Evolutionary conservation across 2,329 filamentous ascomycete genomes (phyloP), one percentile per base, ranked within the genome.

Genomic region (Xylaria sp.): DNA sequence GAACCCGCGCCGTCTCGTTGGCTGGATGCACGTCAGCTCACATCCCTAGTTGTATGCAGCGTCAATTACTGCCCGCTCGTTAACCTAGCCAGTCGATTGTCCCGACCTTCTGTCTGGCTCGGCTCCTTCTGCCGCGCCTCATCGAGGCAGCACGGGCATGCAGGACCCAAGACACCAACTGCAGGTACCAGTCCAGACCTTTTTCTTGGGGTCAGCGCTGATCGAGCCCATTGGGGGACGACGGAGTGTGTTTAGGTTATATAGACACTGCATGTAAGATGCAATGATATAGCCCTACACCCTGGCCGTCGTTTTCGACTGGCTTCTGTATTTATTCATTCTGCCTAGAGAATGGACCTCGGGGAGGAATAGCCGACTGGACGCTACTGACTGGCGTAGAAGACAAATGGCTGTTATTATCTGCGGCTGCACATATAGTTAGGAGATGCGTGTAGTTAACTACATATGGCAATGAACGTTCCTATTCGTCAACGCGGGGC

Each of bases 1-100:
- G 49, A 23, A 25, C 51, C 37, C 31, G 47, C 31, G 21, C n/a
- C 19, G 9, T 31, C 57, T 42, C n/a, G 45, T 61, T 56, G 52
- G 50, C 35, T 55, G 17, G 42, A 42, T 59, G 55, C 45, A 63
- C 33, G 55, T 63, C 60, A 62, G 60, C 47, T 45, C 25, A 31
- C 28, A 45, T 42, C 45, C 17, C 37, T n/a, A n/a, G n/a, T n/a
- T n/a, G n/a, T n/a, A 52, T 56, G 59, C 54, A 62, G 42, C 37
- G 11, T 37, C 5, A 6, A 47, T 31, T 51, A 37, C 45, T 51
- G 45, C 38, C 58, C 45, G n/a, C 45, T 45, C 23, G 46, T 17
- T 15, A 28, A 4, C 58, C 17, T 15, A 28, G 7, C 58, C 37
- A 35, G 25, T 50, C 50, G 37, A 33, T 57, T 35, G 19, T 37